These are phyloP conservation scores for Onygenales sp. DNA, from an alignment of 2,329 filamentous ascomycete genomes.

Conservation along the genomic window DNA sequence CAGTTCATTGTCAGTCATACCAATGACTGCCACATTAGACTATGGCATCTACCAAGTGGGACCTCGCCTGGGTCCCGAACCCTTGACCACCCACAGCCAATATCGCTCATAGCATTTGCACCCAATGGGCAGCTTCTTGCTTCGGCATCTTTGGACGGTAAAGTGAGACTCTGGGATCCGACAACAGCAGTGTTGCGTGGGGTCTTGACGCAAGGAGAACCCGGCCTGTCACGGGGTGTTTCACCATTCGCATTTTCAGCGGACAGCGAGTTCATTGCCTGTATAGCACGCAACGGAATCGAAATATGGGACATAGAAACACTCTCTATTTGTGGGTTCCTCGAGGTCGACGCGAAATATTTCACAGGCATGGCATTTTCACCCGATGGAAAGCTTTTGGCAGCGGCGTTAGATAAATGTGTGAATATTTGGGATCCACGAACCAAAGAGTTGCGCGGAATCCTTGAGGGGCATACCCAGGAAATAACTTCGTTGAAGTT, in stretches of 20 bases:
- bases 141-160: neutral
- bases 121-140: neutral
- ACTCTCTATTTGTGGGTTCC: neutral
- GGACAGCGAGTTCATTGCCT: neutral
- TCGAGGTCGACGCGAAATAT: neutral
- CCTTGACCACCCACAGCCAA: neutral
- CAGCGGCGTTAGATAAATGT: neutral
- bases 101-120: neutral
- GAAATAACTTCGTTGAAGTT: neutral
- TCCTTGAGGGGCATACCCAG: neutral
- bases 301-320: neutral
- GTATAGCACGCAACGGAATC: neutral
- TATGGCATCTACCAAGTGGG: constrained; percentile 4
- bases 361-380: neutral
- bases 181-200: neutral
- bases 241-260: neutral
- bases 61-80: neutral
- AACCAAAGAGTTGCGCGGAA: neutral
- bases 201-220: neutral
- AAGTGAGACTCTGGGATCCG: constrained; percentile 6
- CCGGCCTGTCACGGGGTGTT: neutral
- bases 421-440: neutral
- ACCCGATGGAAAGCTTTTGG: neutral
- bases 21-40: constrained; percentile 3
- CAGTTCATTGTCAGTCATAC: constrained; percentile 8